Evolutionary conservation across 2,329 filamentous ascomycete species (phyloP).

Genomic region (Alternaria postmessia): DNA sequence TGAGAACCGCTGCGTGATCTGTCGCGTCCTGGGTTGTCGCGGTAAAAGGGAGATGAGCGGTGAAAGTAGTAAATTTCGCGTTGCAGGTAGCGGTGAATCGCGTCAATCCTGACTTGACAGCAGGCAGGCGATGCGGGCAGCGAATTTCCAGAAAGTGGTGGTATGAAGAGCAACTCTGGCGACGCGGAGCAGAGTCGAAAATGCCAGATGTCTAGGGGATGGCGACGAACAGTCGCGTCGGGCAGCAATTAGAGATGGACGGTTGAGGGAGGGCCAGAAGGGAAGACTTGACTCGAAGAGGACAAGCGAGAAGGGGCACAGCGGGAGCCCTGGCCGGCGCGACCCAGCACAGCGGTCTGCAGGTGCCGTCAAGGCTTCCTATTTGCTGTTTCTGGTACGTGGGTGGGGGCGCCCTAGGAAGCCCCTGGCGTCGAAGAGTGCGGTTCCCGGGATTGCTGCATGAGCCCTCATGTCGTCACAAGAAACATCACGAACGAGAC

Average conservation of each 20-base stretch:
- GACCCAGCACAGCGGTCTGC: slow-evolving; percentile 24
- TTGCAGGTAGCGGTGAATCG: slow-evolving; percentile 20
- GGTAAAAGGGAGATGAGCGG: slow-evolving; percentile 25
- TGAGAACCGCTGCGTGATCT: slow-evolving; percentile 1
- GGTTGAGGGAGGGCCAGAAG: not conserved
- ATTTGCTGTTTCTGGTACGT: slow-evolving; percentile 18
- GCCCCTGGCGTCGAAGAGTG: not conserved
- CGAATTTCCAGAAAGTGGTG: not conserved
- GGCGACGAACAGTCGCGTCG: slow-evolving; percentile 15
- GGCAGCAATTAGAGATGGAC: slow-evolving; percentile 19
- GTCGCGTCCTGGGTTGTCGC: slow-evolving; percentile 9
- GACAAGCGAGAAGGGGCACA: slow-evolving; percentile 24
- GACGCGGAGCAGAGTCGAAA: not conserved
- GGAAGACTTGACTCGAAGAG: slow-evolving; percentile 20
- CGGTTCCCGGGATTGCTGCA: slow-evolving; percentile 23
- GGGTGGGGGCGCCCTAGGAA: slow-evolving; percentile 1
- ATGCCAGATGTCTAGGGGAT: slow-evolving; percentile 15
- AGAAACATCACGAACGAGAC: slow-evolving; percentile 15
- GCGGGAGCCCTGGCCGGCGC: slow-evolving; percentile 19
- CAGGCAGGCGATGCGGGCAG: not conserved
- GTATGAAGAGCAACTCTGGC: not conserved
- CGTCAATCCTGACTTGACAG: not conserved
- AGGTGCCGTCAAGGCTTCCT: slow-evolving; percentile 2
- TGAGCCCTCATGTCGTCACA: slow-evolving; percentile 15
- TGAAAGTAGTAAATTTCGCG: slow-evolving; percentile 34